Conservation (phyloP, 2,329 filamentous ascomycete species). For the Pseudocercospora musae region DNA sequence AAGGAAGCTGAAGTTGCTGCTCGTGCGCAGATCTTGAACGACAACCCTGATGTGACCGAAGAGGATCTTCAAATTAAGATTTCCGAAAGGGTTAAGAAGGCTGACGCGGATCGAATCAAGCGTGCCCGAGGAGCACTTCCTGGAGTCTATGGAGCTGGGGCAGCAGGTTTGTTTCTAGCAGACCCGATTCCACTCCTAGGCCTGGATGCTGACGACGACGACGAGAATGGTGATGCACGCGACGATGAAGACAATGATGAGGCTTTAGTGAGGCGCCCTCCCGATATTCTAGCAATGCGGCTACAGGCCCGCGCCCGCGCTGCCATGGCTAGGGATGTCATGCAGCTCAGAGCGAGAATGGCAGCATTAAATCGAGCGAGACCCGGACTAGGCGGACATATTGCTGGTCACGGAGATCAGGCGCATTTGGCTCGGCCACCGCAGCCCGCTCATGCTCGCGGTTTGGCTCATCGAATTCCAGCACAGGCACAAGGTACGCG, state of each 20-base stretch:
- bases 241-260: not conserved
- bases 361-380: not conserved
- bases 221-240: conserved; percentile 1
- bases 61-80: conserved; percentile 59
- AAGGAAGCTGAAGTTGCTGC: conserved; percentile 58
- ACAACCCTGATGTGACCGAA: conserved; percentile 60
- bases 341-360: not conserved
- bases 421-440: conserved; percentile 10
- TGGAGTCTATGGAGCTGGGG: not conserved
- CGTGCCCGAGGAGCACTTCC: conserved; percentile 6
- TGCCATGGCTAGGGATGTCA: not conserved
- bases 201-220: conserved; percentile 16
- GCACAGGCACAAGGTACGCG: conserved; percentile 1
- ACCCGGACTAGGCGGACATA: conserved; percentile 10
- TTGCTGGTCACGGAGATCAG: conserved; percentile 8
- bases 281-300: not conserved
- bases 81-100: conserved; percentile 44
- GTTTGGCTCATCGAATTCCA: conserved; percentile 6
- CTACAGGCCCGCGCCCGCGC: not conserved
- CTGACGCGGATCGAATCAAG: conserved; percentile 14
- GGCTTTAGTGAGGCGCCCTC: not conserved
- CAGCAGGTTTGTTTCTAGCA: not conserved
- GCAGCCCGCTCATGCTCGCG: conserved; percentile 8
- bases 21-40: conserved; percentile 52
- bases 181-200: not conserved